Percentiles rank a stretch among this genome's conserved stretches.
Evolutionary conservation across 1,284 basidiomycete species (phyloP).

Genomic region (Austropuccinia psidii): DNA sequence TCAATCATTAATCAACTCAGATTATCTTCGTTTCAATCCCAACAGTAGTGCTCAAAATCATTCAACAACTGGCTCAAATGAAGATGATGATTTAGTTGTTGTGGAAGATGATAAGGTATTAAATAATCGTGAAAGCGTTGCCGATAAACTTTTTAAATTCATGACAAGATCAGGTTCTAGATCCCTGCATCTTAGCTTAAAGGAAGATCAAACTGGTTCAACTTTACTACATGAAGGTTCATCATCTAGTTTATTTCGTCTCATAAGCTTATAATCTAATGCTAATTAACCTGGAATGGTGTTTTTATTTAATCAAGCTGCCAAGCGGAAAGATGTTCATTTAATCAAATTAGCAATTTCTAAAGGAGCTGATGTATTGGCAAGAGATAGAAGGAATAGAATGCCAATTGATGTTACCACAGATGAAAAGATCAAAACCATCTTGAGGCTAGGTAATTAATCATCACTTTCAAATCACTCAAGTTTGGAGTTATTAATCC

Average conservation of each 20-base stretch:
- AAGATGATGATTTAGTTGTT: background rate
- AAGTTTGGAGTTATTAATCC: background rate
- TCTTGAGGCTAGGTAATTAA: conserved; percentile 69
- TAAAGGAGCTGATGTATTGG: conserved; percentile 82
- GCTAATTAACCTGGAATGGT: too few species aligned
- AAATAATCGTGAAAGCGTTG: conserved; percentile 39
- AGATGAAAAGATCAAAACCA: conserved; percentile 70
- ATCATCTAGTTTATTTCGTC: too few species aligned
- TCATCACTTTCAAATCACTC: background rate
- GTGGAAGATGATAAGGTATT: conserved; percentile 39
- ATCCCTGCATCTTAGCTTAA: conserved; percentile 48
- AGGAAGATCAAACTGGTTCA: conserved; percentile 68
- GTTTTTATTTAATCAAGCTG: conserved; percentile 53
- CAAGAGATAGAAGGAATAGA: conserved; percentile 69
- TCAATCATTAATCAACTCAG: conserved; percentile 3
- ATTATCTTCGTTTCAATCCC: conserved; percentile 22
- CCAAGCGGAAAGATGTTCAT: conserved; percentile 67
- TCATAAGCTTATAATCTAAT: too few species aligned
- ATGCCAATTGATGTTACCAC: conserved; percentile 62
- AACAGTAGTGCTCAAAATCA: background rate
- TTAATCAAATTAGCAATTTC: conserved; percentile 75
- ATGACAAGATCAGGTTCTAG: conserved; percentile 42
- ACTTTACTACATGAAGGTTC: conserved; percentile 68
- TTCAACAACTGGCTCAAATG: background rate
- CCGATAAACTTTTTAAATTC: conserved; percentile 40